A percentile compares a stretch with the other conserved stretches of the same genome.
Conservation (phyloP, 2,329 filamentous ascomycete genomes). For the Calonectria hawksworthii region DNA sequence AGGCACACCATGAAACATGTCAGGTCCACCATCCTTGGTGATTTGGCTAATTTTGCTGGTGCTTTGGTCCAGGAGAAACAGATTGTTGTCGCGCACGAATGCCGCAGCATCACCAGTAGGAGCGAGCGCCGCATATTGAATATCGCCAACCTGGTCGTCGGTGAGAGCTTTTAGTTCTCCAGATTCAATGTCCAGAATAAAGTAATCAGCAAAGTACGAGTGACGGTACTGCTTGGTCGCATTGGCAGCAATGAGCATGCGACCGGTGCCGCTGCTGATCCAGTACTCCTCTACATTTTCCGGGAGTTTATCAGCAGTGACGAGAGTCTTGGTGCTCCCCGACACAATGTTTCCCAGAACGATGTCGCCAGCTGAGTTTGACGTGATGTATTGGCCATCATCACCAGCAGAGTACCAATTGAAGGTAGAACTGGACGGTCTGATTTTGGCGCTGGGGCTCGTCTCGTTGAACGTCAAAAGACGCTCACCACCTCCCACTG, state of each 20-base stretch:
- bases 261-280: constrained; percentile 71
- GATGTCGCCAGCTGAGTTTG: constrained; percentile 64
- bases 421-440: constrained; percentile 62
- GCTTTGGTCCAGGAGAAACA: constrained; percentile 62
- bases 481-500: constrained; percentile 68
- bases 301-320: constrained; percentile 70
- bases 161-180: constrained; percentile 69
- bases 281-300: constrained; percentile 69
- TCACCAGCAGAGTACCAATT: constrained; percentile 70
- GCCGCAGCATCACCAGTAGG: constrained; percentile 71
- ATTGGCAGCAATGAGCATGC: constrained; percentile 74
- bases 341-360: constrained; percentile 74
- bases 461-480: constrained; percentile 74
- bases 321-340: constrained; percentile 68
- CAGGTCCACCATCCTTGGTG: constrained; percentile 71
- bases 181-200: constrained; percentile 72
- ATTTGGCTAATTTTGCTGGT: constrained; percentile 69
- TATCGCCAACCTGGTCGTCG: constrained; percentile 71
- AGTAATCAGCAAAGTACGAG: constrained; percentile 78
- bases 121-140: constrained; percentile 76
- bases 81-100: constrained; percentile 76
- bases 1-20: constrained; percentile 74
- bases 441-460: constrained; percentile 60
- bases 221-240: constrained; percentile 78
- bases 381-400: constrained; percentile 74